phyloP scores from a whole-genome alignment of 1,139 yeast genomes.

The Saccharomyces hybrid region DNA sequence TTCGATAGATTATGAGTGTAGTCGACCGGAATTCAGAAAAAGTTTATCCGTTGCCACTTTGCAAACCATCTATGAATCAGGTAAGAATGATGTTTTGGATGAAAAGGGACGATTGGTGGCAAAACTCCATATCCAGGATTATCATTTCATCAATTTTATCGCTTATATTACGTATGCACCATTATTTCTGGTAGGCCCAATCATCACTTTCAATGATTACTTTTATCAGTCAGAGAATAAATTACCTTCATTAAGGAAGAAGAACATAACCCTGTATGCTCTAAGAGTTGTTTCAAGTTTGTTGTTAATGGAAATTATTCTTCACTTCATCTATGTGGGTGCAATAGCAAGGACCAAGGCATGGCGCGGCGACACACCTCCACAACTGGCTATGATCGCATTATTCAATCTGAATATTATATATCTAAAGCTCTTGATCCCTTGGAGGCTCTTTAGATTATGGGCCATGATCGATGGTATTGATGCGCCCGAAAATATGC shows the following conservation, averaged over 20 bases:
- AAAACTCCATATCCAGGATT: constrained; percentile 53
- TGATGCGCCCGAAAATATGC: constrained; percentile 97
- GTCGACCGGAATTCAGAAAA: constrained; percentile 9
- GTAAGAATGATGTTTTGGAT: constrained; percentile 30
- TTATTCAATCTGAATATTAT: constrained; percentile 80
- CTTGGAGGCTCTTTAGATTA: constrained; percentile 91
- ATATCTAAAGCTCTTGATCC: constrained; percentile 86
- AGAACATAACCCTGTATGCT: constrained; percentile 55
- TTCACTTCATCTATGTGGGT: constrained; percentile 86
- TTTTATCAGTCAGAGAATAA: constrained; percentile 51
- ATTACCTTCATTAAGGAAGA: constrained; percentile 46
- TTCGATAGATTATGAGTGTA: background rate
- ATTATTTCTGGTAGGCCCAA: constrained; percentile 89
- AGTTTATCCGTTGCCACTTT: constrained; percentile 22
- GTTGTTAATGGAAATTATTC: constrained; percentile 75
- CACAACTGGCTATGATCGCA: constrained; percentile 92
- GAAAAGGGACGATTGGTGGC: constrained; percentile 66
- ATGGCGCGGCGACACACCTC: constrained; percentile 85
- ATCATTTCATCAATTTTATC: constrained; percentile 54
- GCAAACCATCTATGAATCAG: constrained; percentile 25
- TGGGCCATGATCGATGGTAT: constrained; percentile 90
- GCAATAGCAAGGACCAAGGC: constrained; percentile 83
- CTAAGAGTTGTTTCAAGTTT: constrained; percentile 64
- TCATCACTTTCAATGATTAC: constrained; percentile 86
- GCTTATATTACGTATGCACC: constrained; percentile 84